Evolutionary conservation across 2,329 filamentous ascomycete genomes (phyloP), one percentile per base, ranked within the genome.

Genomic region (Aspergillus novoparasiticus): DNA sequence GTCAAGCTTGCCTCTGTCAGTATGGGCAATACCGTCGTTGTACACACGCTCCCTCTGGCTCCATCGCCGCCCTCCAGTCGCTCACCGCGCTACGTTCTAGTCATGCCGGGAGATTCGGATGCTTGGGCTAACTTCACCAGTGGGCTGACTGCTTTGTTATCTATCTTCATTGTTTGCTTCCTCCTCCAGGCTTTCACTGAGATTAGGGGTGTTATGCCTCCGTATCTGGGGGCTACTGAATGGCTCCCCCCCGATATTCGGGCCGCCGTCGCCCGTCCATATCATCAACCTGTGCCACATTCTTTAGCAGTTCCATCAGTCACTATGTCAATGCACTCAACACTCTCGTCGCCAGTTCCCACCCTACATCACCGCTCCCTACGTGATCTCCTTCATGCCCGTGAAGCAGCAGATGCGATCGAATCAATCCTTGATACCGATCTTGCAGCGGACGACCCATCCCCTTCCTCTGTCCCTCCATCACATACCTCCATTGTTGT

Each of bases 1-100:
- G 81, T 96, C 69, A 92, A 91, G 70, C 86, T 97, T 4, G 93
- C 92, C 34, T 94, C 91, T 54, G 90, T 92, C 46, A 93, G 90
- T 56, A 88, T 96, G 69, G 90, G 88, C 64, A 94, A 93, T 75
- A 91, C 89, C 0, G 87, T 93, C 46, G 87, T 90, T 34, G 89
- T 96, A 30, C 92, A 96, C 77, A 90, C 87, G 45, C 88, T 97
- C 66, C 89, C 92, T 0, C 84, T 97, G 6, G 75, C 79, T 6
- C 79, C 79, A 11, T 76, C 75, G 39, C 79, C 81, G 9, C 69
- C 76, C 3, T 67, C 73, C n/a, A 81, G 81, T 11, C 71, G 80
- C 26, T 78, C 86, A 0, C 82, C 85, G 11, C 90, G 91, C 65
- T 93, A 94, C 73, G 86, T 93, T 4, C 86, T 94, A 36, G 87